These are phyloP conservation scores for Lactifluus volemus DNA, from an alignment of 768 basidiomycete genomes.

Conservation along the genomic window DNA sequence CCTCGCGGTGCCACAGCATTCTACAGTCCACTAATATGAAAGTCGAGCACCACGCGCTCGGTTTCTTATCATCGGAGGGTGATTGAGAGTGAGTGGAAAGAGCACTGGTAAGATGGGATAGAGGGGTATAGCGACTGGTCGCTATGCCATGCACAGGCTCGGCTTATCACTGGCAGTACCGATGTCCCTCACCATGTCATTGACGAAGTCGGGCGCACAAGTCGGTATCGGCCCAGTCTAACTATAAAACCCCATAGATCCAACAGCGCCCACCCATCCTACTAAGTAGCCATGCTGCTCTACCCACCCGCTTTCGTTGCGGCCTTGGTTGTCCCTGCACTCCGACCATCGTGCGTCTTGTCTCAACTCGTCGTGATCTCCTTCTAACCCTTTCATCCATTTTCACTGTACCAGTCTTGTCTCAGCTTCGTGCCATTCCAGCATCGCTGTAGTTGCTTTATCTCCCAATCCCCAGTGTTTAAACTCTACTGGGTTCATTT, in stretches of 20 bases:
- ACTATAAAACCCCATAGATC: neutral
- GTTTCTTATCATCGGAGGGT: too few species aligned
- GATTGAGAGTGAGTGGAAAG: too few species aligned
- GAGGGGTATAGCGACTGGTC: too few species aligned
- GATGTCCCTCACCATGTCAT: neutral
- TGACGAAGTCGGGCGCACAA: neutral
- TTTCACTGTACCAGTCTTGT: slow-evolving; percentile 22
- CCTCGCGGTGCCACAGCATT: too few species aligned
- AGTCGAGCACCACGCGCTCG: too few species aligned
- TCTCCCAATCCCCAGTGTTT: slow-evolving; percentile 42
- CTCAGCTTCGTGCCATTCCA: slow-evolving; percentile 40
- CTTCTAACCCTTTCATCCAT: neutral
- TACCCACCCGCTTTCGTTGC: slow-evolving; percentile 4
- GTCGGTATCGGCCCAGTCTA: neutral
- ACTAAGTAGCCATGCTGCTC: neutral
- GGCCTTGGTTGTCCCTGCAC: slow-evolving; percentile 15
- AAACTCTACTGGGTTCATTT: slow-evolving; percentile 36
- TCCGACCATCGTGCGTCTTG: slow-evolving; percentile 16
- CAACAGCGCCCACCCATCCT: neutral
- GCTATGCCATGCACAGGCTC: too few species aligned
- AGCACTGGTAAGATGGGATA: too few species aligned
- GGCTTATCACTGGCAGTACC: too few species aligned
- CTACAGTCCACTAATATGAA: too few species aligned
- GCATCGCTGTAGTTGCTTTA: slow-evolving; percentile 38
- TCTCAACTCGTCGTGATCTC: neutral